A percentile compares a stretch with the other conserved stretches of the same genome.
These are phyloP conservation scores for Chytriomyces hyalinus DNA, from an alignment of 192 early-diverging fungal species.

Conservation along the genomic window DNA sequence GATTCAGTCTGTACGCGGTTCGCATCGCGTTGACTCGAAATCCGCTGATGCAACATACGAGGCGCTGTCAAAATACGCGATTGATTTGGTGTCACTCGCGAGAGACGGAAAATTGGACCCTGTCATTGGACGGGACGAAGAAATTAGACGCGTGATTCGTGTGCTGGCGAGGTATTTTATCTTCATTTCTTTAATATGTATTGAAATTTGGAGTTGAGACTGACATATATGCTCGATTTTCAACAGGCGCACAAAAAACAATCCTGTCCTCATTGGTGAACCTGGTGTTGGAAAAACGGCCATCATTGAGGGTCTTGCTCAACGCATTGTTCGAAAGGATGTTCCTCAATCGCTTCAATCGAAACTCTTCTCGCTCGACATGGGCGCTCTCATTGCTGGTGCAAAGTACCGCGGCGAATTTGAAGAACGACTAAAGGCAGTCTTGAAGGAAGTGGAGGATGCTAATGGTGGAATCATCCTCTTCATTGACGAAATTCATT, in stretches of 20 bases:
- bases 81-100: slow-evolving; percentile 84
- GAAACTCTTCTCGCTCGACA: slow-evolving; percentile 89
- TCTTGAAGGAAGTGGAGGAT: slow-evolving; percentile 94
- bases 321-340: slow-evolving; percentile 90
- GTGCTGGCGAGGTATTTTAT: slow-evolving; percentile 70
- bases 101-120: slow-evolving; percentile 93
- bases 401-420: slow-evolving; percentile 98
- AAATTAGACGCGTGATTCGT: slow-evolving; percentile 94
- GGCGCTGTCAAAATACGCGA: slow-evolving; percentile 91
- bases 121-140: slow-evolving; percentile 95
- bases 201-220: neutral
- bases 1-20: slow-evolving; percentile 78
- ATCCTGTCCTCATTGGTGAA: slow-evolving; percentile 86
- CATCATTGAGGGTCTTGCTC: slow-evolving; percentile 92
- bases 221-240: neutral
- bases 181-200: neutral
- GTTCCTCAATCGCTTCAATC: slow-evolving; percentile 86
- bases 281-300: slow-evolving; percentile 80
- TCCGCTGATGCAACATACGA: slow-evolving; percentile 89
- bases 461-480: slow-evolving; percentile 87
- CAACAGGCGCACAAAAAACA: slow-evolving; percentile 81
- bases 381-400: slow-evolving; percentile 91
- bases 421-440: slow-evolving; percentile 95
- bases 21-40: slow-evolving; percentile 80
- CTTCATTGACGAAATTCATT: slow-evolving; percentile 98